These are phyloP conservation scores for Conoideocrella luteorostrata DNA, from an alignment of 2,329 filamentous ascomycete species.

Conservation along the genomic window DNA sequence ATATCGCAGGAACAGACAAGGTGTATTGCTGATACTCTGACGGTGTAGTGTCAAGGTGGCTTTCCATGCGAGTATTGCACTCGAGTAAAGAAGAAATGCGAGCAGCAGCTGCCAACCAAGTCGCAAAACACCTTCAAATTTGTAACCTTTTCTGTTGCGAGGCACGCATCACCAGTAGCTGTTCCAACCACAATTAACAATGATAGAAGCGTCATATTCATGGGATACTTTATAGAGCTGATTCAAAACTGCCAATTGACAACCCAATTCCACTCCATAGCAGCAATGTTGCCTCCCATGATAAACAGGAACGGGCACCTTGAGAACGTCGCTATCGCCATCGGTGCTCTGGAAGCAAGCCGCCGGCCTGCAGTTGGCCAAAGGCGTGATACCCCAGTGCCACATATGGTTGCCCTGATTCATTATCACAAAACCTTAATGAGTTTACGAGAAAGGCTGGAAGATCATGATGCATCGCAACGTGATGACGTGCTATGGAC, in stretches of 20 bases:
- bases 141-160: neutral
- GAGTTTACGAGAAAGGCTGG: slow-evolving; percentile 10
- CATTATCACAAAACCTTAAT: slow-evolving; percentile 16
- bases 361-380: slow-evolving; percentile 7
- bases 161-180: neutral
- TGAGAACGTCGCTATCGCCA: slow-evolving; percentile 14
- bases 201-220: slow-evolving; percentile 2
- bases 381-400: neutral
- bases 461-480: neutral
- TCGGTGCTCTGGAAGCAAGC: slow-evolving; percentile 21
- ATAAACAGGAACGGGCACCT: slow-evolving; percentile 13
- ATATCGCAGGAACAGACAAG: too few relatives aligned
- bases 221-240: slow-evolving; percentile 13
- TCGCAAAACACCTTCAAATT: neutral
- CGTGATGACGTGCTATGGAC: slow-evolving; percentile 17
- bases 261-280: slow-evolving; percentile 4
- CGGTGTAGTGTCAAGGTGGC: slow-evolving; percentile 18
- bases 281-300: slow-evolving; percentile 12
- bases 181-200: neutral
- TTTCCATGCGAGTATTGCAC: slow-evolving; percentile 20
- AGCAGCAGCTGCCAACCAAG: slow-evolving; percentile 5
- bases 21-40: neutral
- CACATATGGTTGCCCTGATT: slow-evolving; percentile 9
- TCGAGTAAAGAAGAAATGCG: slow-evolving; percentile 18
- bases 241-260: slow-evolving; percentile 17